Evolutionary conservation across 2,329 filamentous ascomycete species (phyloP).

Genomic region (Blastomyces parvus): DNA sequence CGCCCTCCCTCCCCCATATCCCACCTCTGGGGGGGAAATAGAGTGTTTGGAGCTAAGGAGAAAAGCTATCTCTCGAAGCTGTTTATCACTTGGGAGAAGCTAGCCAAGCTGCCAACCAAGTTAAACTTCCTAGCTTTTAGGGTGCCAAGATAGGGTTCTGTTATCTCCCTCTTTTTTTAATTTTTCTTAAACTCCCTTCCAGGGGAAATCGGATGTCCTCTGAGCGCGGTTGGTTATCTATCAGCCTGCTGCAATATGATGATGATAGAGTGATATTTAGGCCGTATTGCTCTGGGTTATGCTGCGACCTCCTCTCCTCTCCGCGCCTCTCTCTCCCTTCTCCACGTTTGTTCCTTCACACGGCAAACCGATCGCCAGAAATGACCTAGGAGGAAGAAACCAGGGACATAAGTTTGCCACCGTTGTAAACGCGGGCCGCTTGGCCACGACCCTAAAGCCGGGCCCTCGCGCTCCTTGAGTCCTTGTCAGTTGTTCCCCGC

Average conservation of each 20-base stretch:
- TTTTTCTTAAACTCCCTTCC: too few species aligned
- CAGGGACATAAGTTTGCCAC: too few species aligned
- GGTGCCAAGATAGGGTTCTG: neutral
- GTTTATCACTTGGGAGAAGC: neutral
- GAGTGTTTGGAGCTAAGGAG: neutral
- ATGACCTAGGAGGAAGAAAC: too few species aligned
- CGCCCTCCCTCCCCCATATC: neutral
- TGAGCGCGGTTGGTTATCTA: neutral
- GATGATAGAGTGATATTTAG: too few species aligned
- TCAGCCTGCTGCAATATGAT: neutral
- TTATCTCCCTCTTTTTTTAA: too few species aligned
- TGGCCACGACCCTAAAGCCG: neutral
- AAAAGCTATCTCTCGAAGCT: neutral
- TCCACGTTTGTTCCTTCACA: neutral
- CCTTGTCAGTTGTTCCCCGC: too few species aligned
- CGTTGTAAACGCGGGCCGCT: neutral
- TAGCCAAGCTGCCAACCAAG: too few species aligned
- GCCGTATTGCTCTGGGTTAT: too few species aligned
- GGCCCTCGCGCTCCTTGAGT: neutral
- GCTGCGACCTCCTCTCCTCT: too few species aligned
- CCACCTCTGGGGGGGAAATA: neutral
- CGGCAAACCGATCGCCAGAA: neutral
- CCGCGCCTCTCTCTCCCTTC: too few species aligned
- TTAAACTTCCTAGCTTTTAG: neutral
- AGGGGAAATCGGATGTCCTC: too few species aligned